phyloP scores from a whole-genome alignment of 805 yeast genomes.

The Teunomyces cretensis region DNA sequence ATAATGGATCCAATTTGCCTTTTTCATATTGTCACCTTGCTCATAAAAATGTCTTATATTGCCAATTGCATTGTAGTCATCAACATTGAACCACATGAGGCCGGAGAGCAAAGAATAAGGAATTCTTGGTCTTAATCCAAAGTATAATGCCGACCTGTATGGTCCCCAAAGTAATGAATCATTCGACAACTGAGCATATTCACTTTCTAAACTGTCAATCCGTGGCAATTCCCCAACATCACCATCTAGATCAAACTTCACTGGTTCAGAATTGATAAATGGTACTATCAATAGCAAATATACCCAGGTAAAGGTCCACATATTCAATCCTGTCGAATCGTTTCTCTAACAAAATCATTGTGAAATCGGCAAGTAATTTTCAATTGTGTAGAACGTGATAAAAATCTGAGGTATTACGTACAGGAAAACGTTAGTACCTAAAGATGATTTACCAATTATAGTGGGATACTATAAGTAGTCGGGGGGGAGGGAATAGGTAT shows the following conservation, averaged over 20 bases:
- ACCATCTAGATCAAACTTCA: constrained; percentile 21
- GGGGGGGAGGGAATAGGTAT: too few relatives aligned
- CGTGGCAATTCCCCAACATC: constrained; percentile 1
- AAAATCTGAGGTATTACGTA: too few relatives aligned
- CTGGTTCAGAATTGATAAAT: constrained; percentile 11
- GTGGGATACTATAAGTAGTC: too few relatives aligned
- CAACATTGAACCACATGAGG: constrained; percentile 81
- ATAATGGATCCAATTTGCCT: constrained; percentile 82
- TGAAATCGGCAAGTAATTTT: too few relatives aligned
- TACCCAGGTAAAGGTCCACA: not conserved
- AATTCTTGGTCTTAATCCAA: constrained; percentile 80
- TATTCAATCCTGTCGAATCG: not conserved
- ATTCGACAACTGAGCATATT: constrained; percentile 15
- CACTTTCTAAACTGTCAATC: constrained; percentile 1
- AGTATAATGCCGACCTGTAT: constrained; percentile 79
- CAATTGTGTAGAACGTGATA: too few relatives aligned
- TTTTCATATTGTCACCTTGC: constrained; percentile 64
- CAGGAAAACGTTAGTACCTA: too few relatives aligned
- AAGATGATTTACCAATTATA: too few relatives aligned
- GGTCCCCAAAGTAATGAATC: constrained; percentile 76
- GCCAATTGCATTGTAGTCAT: constrained; percentile 51
- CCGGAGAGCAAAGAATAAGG: constrained; percentile 79
- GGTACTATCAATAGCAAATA: constrained; percentile 2
- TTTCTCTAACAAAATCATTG: too few relatives aligned
- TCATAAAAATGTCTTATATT: constrained; percentile 73